Evolutionary conservation across 257 asterid genomes (phyloP), one percentile per base, ranked within the genome.

Genomic region (Voacanga thouarsii): DNA sequence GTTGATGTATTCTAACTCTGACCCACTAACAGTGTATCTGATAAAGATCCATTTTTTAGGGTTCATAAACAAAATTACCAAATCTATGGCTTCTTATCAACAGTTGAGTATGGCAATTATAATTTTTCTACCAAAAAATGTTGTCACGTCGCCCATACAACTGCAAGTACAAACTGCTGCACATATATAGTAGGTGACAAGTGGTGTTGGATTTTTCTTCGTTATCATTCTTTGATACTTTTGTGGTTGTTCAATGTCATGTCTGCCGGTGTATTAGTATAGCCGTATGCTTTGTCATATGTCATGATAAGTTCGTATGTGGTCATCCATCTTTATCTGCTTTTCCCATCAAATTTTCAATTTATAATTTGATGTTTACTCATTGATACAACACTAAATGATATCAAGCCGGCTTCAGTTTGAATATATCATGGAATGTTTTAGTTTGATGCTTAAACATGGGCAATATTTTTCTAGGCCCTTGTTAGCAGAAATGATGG

Each of bases 401-500:
- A 67, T 37, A 45, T 61, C 49, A 19, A 23, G 28, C 49, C 30
- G 75, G 59, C 55, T 55, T 69, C 60, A 19, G 12, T 59, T 45
- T 8, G 15, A 41, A 70, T 16, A 53, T 63, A 55, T 71, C 23
- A 60, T 43, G 44, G 33, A 39, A 39, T 53, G 33, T 39, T 72
- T 19, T 10, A 43, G 68, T 6, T 81, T 82, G 79, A 80, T 82
- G 71, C 85, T 84, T 84, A 77, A 66, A 77, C 68, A 78, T 80
- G 79, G 61, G 74, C 75, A 45, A 61, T 78, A n/a, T 76, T 77
- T 80, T 65, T 72, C 65, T 82, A 96, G 99, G 99, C 99, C 84
- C 94, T 96, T 67, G 99, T 96, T 76, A 81, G 90, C 82, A 83
- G 99, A 87, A 93, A 92, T 68, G 99, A 96, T 81, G 99, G 99